A percentile compares a stretch with the other conserved stretches of the same genome.
Conservation (phyloP, 345 rosid species). For the Schrenkiella parvula region DNA sequence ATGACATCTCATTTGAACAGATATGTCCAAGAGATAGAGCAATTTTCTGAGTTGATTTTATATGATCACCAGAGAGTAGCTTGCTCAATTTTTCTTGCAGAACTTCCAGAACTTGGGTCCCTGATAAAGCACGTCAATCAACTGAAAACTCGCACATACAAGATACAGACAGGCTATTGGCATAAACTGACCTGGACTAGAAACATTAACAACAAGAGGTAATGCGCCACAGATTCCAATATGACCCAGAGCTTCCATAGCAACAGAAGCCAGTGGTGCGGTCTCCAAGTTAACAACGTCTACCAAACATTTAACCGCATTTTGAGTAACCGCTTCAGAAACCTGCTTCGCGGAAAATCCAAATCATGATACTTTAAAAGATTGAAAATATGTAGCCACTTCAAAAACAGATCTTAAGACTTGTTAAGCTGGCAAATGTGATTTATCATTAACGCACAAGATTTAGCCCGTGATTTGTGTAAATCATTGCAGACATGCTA, state of each 20-base stretch:
- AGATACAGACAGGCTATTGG: slow-evolving; percentile 1
- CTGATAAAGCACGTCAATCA: slow-evolving; percentile 34
- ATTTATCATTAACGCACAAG: neutral
- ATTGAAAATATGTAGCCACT: slow-evolving; percentile 1
- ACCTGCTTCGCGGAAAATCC: slow-evolving; percentile 44
- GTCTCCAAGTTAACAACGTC: slow-evolving; percentile 65
- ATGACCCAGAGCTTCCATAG: slow-evolving; percentile 97
- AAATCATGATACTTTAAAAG: neutral
- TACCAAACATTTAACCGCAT: slow-evolving; percentile 59
- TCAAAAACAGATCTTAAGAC: neutral
- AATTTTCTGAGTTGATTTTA: slow-evolving; percentile 74
- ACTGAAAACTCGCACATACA: slow-evolving; percentile 10
- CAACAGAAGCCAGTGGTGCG: slow-evolving; percentile 73
- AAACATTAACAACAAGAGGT: slow-evolving; percentile 51
- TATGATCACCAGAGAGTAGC: slow-evolving; percentile 78
- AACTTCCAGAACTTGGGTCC: slow-evolving; percentile 56
- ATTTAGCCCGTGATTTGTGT: slow-evolving; percentile 8
- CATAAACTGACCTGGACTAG: slow-evolving; percentile 56
- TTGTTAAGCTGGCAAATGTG: neutral
- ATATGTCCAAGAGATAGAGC: slow-evolving; percentile 81
- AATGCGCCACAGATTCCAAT: slow-evolving; percentile 69
- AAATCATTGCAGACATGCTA: neutral
- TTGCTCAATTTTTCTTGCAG: slow-evolving; percentile 73
- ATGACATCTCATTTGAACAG: slow-evolving; percentile 67
- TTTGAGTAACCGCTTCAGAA: slow-evolving; percentile 54